Base-by-base conservation (phyloP, 768 basidiomycete genomes). In the Pisolithus orientalis region DNA sequence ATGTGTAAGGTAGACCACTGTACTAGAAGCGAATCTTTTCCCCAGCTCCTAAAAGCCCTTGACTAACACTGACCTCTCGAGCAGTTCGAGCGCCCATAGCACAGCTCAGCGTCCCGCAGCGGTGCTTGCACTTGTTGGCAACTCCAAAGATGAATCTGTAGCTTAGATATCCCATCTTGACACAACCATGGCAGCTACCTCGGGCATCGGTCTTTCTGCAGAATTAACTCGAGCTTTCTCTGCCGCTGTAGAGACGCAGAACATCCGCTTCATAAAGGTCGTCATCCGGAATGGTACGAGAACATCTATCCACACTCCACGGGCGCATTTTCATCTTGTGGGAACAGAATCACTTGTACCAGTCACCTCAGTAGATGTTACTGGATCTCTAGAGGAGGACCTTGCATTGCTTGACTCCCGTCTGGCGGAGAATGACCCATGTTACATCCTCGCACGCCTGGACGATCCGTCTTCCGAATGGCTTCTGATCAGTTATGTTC, bases 401-500 rank as follows among this genome's bases (percentile, higher is more conserved):
- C 75, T 93, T 5, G 59, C 58, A 3, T 71, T 70, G 49, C 75
- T 91, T 6, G 80, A 80, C 60, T 73, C 72, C 11, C 58, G 86
- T 38, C 70, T 91, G 0, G 73, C 84, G 31, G 79, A 84, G 28
- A 69, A 79, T 51, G 62, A 69, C 1, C 88, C 91, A 24, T 83
- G 88, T n/a, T 93, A 91, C 68, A 68, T 92, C 42, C 80, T 93
- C 21, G 80, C 77, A 9, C 80, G 81, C 50, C 65, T 82, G 34
- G 87, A 88, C 57, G 69, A 75, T 17, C 75, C 84, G 2, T 72
- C 75, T 0, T 60, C 78, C 1, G 79, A 84, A 56, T 94, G 90
- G 90, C 71, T 89, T 34, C 75, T 78, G 6, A 77, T 92, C 53
- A 84, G 73, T 62, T 94, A 90, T 63, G 88, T 94, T 6, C 92